These are phyloP conservation scores for Corymbia maculata DNA, from an alignment of 345 rosid species.

Conservation along the genomic window DNA sequence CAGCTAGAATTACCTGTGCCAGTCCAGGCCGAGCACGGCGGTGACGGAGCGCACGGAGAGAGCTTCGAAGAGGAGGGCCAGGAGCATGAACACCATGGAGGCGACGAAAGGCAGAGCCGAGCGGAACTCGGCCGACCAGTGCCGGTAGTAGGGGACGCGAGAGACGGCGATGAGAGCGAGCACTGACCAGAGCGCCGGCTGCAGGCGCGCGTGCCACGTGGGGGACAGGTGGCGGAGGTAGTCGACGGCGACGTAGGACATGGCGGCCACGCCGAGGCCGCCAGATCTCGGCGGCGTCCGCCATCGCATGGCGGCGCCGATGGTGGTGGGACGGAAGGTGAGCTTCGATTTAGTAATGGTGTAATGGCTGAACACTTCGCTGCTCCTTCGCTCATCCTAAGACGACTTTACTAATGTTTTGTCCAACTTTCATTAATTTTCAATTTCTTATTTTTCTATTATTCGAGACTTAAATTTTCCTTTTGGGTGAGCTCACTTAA, in stretches of 20 bases:
- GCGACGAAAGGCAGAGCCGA: conserved; percentile 67
- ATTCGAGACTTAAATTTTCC: background rate
- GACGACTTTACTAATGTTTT: background rate
- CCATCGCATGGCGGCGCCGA: conserved; percentile 21
- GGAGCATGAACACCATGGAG: conserved; percentile 70
- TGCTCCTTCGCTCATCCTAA: background rate
- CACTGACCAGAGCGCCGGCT: conserved; percentile 71
- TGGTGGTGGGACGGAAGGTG: background rate
- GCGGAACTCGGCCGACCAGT: conserved; percentile 78
- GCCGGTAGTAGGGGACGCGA: conserved; percentile 69
- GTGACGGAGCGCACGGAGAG: conserved; percentile 82
- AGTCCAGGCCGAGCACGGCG: conserved; percentile 84
- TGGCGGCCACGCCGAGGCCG: conserved; percentile 77
- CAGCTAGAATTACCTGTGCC: conserved; percentile 53
- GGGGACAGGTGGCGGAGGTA: conserved; percentile 78
- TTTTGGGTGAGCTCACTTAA: background rate
- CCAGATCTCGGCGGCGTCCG: conserved; percentile 19
- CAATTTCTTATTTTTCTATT: background rate
- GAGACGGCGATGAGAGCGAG: conserved; percentile 53
- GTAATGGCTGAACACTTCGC: background rate
- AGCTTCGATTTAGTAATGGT: background rate
- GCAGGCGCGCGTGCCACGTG: conserved; percentile 72
- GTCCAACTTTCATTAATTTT: background rate
- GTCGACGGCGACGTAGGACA: conserved; percentile 72
- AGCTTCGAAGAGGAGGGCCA: conserved; percentile 71